Conservation (phyloP, 352 stramenopile genomes). For the Globisporangium recalcitrans region DNA sequence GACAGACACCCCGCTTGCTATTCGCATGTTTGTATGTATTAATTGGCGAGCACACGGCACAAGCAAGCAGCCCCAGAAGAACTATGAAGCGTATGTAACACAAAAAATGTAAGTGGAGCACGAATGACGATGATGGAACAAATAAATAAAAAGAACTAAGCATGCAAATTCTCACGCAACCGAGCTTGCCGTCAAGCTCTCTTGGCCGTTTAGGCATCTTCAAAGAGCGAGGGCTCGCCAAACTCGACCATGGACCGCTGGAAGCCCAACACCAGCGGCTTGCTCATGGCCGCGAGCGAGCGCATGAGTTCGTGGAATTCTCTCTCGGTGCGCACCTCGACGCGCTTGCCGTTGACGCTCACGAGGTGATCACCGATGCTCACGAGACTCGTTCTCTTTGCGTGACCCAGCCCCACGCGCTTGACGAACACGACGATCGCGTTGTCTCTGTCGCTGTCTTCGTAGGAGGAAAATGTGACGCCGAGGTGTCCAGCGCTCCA, state of each 20-base stretch:
- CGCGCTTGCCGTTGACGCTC: constrained; percentile 30
- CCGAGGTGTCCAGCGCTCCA: constrained; percentile 36
- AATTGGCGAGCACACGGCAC: background rate
- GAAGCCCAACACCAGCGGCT: constrained; percentile 37
- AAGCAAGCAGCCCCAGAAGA: background rate
- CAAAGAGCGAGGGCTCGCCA: constrained; percentile 2
- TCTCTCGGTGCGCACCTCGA: constrained; percentile 22
- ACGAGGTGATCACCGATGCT: constrained; percentile 30
- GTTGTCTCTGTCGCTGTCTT: constrained; percentile 27
- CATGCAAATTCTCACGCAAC: background rate
- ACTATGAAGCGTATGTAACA: background rate
- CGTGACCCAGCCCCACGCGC: constrained; percentile 26
- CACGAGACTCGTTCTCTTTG: constrained; percentile 32
- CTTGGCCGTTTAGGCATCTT: background rate
- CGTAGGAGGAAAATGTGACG: constrained; percentile 38
- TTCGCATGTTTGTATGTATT: background rate
- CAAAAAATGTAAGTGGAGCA: background rate
- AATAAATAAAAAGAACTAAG: background rate
- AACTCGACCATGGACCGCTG: constrained; percentile 30
- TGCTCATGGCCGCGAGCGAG: constrained; percentile 23
- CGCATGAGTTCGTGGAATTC: constrained; percentile 37
- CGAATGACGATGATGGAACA: background rate
- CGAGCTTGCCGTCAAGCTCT: background rate
- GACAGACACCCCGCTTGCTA: background rate
- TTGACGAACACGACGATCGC: constrained; percentile 43